phyloP scores from a whole-genome alignment of 2,329 filamentous ascomycete species.

The Chrysosporium queenslandicum region DNA sequence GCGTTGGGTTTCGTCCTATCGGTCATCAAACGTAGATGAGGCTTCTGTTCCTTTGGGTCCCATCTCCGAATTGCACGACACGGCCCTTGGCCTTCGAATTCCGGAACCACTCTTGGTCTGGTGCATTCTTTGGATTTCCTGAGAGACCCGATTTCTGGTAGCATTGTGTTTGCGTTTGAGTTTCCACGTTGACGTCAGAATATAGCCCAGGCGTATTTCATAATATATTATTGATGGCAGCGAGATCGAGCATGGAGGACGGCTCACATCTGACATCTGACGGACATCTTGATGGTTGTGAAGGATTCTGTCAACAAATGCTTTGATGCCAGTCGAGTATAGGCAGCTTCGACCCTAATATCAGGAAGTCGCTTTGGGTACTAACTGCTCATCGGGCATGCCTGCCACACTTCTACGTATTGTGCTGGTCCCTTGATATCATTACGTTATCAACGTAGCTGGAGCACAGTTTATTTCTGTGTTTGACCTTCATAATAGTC shows the following conservation, averaged over 20 bases:
- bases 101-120: background rate
- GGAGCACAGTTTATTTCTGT: too few relatives aligned
- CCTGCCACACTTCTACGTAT: background rate
- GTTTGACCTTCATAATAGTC: too few relatives aligned
- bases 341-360: background rate
- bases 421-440: too few relatives aligned
- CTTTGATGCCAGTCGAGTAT: background rate
- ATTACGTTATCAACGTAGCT: too few relatives aligned
- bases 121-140: background rate
- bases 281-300: background rate
- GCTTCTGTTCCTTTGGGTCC: background rate
- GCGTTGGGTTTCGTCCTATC: background rate
- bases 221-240: too few relatives aligned
- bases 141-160: background rate
- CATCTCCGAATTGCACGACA: background rate
- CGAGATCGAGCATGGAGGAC: too few relatives aligned
- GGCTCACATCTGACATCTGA: background rate
- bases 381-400: background rate
- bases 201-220: too few relatives aligned
- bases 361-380: background rate
- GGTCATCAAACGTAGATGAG: background rate
- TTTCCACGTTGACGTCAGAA: background rate
- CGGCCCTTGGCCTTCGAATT: background rate
- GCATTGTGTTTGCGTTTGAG: background rate
- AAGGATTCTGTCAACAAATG: too few relatives aligned